Evolutionary conservation across 139 green algal genomes (phyloP), one percentile per base, ranked within the genome.

Genomic region (Limnomonas spitsbergensis): DNA sequence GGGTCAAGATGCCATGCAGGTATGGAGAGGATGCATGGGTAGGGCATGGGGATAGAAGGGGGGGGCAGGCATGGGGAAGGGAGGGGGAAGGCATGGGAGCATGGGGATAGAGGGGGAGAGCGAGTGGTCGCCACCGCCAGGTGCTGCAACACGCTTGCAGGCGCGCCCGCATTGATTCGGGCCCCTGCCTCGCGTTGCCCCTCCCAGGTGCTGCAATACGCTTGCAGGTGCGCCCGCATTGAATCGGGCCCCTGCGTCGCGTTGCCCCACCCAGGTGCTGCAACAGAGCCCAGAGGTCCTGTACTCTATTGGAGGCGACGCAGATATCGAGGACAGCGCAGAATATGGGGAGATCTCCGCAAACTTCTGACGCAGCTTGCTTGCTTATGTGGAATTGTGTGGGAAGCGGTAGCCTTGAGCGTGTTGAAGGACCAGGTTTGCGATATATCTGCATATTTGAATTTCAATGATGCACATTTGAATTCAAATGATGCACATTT

Each of bases 261-360:
- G 47, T 61, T 61, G 47, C 14, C 61, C 26, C 61, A 72, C 26
- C 9, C 66, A 78, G 53, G 29, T 84, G 53, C 75, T 82, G 42
- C 47, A 76, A 53, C n/a, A 40, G 4, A 80, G 82, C 68, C 83
- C 84, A 2, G 76, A 76, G 1, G 35, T 88, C 24, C 71, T 88
- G 29, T 31, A 71, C 34, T 74, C 82, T 34, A 68, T 84, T 35
- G 83, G 80, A 68, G 80, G 75, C 3, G 75, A 85, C 36, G 61
- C 56, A 34, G 72, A 82, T 31, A 53, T 85, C n/a, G 81, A 85
- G 32, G 81, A 80, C 29, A 53, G 61, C 0, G 75, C 80, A n/a
- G 80, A 85, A 39, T 85, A 42, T 34, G 69, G 34, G 39, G 3
- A n/a, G n/a, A n/a, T n/a, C n/a, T n/a, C n/a, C n/a, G n/a, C n/a